Conservation (phyloP, 2,329 filamentous ascomycete species). For the Dothideomycetes sp. region DNA sequence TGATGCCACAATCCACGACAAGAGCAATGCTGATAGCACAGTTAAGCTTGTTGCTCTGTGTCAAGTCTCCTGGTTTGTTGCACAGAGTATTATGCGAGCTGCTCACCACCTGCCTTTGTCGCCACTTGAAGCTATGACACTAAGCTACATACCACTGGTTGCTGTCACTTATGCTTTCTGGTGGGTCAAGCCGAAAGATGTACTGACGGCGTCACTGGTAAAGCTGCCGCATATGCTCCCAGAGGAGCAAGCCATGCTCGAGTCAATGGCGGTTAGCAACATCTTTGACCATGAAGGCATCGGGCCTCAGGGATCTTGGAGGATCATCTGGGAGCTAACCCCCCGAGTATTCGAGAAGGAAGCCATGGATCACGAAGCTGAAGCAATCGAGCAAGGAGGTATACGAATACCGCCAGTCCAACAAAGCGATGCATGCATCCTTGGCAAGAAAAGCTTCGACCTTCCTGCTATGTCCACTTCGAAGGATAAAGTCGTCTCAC, state of each 20-base stretch:
- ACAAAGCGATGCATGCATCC: too few relatives aligned
- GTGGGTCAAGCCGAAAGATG: conserved; percentile 27
- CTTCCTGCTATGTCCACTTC: too few relatives aligned
- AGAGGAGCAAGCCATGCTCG: conserved; percentile 12
- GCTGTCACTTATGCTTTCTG: conserved; percentile 24
- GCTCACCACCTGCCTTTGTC: conserved; percentile 22
- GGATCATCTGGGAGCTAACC: conserved; percentile 20
- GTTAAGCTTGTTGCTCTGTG: conserved; percentile 19
- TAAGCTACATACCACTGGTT: conserved; percentile 26
- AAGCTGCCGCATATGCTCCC: conserved; percentile 18
- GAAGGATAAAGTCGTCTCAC: conserved; percentile 13
- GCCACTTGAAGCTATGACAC: conserved; percentile 25
- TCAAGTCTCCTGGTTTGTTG: conserved; percentile 23
- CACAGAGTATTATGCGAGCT: conserved; percentile 20
- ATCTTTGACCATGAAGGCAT: conserved; percentile 19
- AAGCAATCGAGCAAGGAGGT: conserved; percentile 5
- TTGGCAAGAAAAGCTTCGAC: too few relatives aligned
- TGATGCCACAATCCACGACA: conserved; percentile 19
- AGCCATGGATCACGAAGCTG: conserved; percentile 9
- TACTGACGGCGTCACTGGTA: conserved; percentile 21
- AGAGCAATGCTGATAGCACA: conserved; percentile 22
- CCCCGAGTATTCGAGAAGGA: conserved; percentile 22
- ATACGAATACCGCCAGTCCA: too few relatives aligned
- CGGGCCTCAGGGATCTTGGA: conserved; percentile 14
- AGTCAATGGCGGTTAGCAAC: conserved; percentile 17